Percentiles rank a stretch among this genome's conserved stretches.
Conservation (phyloP, 1,139 yeast species). For the Kodamaea fungicola region DNA sequence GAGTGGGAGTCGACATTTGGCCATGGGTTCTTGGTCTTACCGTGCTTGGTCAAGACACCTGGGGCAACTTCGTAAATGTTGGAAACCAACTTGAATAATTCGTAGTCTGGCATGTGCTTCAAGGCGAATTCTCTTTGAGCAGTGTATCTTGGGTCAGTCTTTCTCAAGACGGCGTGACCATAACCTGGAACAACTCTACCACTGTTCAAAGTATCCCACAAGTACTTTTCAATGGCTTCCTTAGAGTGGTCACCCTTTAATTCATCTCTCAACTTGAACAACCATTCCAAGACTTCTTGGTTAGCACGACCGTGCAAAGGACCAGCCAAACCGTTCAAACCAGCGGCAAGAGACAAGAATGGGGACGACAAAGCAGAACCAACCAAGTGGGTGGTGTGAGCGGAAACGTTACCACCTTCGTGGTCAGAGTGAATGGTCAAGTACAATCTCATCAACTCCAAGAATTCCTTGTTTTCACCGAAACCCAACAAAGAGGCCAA, state of each 20-base stretch:
- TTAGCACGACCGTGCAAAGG: constrained; percentile 98
- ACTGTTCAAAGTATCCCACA: constrained; percentile 87
- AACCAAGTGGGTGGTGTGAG: constrained; percentile 95
- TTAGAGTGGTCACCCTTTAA: constrained; percentile 70
- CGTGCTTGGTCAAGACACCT: constrained; percentile 90
- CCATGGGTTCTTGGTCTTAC: constrained; percentile 99
- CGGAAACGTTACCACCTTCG: constrained; percentile 98
- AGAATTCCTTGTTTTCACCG: constrained; percentile 75
- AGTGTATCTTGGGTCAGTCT: constrained; percentile 96
- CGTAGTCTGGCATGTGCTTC: constrained; percentile 96
- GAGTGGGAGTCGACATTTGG: constrained; percentile 98
- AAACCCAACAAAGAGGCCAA: constrained; percentile 81
- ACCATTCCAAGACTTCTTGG: constrained; percentile 96
- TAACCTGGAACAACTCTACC: constrained; percentile 98
- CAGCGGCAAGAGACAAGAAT: constrained; percentile 88
- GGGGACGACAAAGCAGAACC: constrained; percentile 96
- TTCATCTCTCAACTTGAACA: constrained; percentile 74
- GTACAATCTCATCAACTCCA: constrained; percentile 89
- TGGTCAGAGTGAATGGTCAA: constrained; percentile 95
- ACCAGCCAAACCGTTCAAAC: constrained; percentile 96
- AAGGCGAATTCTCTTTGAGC: constrained; percentile 97
- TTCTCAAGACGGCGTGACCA: constrained; percentile 95
- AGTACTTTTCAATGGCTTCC: constrained; percentile 77
- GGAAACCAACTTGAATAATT: constrained; percentile 84
- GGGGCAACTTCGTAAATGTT: constrained; percentile 95